Conservation (phyloP, 441 rosid genomes). For the Populus trichocarpa region DNA sequence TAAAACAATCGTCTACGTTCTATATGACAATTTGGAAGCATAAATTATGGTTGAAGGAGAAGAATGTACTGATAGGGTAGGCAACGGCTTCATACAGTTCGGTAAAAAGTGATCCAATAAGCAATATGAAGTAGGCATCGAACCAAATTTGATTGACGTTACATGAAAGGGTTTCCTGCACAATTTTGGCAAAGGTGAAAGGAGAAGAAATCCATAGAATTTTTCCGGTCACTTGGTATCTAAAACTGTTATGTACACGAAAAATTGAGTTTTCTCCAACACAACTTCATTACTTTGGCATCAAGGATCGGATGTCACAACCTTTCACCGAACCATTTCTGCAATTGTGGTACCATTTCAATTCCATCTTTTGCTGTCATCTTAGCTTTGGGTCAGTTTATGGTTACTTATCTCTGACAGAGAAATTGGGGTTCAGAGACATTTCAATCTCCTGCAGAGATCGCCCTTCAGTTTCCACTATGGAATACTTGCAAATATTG, state of each 20-base stretch:
- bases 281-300: neutral
- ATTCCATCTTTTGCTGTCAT: neutral
- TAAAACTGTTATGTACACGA: neutral
- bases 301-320: neutral
- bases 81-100: no score
- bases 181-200: neutral
- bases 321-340: neutral
- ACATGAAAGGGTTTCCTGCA: neutral
- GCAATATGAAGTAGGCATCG: neutral
- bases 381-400: neutral
- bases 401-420: constrained; percentile 18
- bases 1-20: no score
- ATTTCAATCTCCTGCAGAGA: constrained; percentile 75
- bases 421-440: constrained; percentile 43
- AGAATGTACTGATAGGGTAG: no score
- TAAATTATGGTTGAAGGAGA: no score
- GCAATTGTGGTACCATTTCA: neutral
- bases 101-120: neutral
- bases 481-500: constrained; percentile 46
- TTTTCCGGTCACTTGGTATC: no score
- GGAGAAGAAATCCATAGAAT: no score
- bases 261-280: neutral
- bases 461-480: constrained; percentile 76
- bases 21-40: no score
- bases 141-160: neutral